Conservation (phyloP, 495 filamentous ascomycete genomes). For the Trichoderma orchidacearum region DNA sequence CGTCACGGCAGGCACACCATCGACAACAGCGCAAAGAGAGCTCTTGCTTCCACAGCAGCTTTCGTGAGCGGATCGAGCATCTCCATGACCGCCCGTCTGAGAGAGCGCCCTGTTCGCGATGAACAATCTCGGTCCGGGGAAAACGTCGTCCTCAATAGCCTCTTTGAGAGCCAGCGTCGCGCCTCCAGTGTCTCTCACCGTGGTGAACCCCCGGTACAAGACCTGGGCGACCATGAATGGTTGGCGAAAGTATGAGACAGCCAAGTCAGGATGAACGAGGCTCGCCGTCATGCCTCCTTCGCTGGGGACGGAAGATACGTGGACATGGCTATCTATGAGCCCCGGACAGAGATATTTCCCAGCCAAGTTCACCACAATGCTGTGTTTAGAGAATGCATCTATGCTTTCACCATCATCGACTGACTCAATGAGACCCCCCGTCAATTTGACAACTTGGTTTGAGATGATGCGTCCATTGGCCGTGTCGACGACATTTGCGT, state of each 20-base stretch:
- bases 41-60: constrained; percentile 24
- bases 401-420: constrained; percentile 4
- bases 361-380: constrained; percentile 20
- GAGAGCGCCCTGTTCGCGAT: constrained; percentile 22
- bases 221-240: constrained; percentile 33
- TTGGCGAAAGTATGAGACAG: constrained; percentile 20
- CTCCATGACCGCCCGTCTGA: constrained; percentile 44
- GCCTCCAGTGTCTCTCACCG: constrained; percentile 37
- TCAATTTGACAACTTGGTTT: constrained; percentile 13
- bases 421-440: constrained; percentile 7
- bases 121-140: constrained; percentile 30
- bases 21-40: constrained; percentile 25
- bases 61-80: constrained; percentile 24
- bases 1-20: constrained; percentile 38
- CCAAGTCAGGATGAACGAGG: constrained; percentile 1
- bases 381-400: not conserved
- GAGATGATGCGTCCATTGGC: constrained; percentile 12
- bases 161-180: constrained; percentile 35
- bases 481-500: constrained; percentile 20
- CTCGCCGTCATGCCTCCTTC: constrained; percentile 11
- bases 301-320: constrained; percentile 33
- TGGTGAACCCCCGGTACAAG: constrained; percentile 39
- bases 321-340: constrained; percentile 47
- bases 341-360: constrained; percentile 39
- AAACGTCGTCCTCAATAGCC: constrained; percentile 34